These are phyloP conservation scores for Zygotorulaspora florentina DNA, from an alignment of 805 yeast species.

Conservation along the genomic window DNA sequence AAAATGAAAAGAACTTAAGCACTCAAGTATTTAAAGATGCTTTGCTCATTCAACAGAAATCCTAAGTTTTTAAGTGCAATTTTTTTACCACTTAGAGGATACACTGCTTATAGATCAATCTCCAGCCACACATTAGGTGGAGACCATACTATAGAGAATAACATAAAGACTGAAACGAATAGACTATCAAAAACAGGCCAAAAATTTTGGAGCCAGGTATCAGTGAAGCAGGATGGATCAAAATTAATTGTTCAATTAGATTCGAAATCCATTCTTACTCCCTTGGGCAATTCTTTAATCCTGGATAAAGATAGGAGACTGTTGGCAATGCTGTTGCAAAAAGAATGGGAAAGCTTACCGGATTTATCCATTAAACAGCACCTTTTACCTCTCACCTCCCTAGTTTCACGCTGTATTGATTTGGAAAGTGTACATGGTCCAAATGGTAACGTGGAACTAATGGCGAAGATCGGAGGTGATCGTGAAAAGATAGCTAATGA, in stretches of 20 bases:
- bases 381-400: slow-evolving; percentile 75
- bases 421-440: slow-evolving; percentile 42
- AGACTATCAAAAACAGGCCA: slow-evolving; percentile 62
- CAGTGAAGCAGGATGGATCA: slow-evolving; percentile 31
- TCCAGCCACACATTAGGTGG: slow-evolving; percentile 25
- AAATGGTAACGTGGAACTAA: slow-evolving; percentile 41
- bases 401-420: slow-evolving; percentile 85
- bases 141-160: slow-evolving; percentile 46
- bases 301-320: slow-evolving; percentile 56
- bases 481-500: slow-evolving; percentile 52
- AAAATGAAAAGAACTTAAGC: no score
- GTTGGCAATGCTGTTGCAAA: slow-evolving; percentile 70
- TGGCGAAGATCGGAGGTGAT: slow-evolving; percentile 58
- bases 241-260: slow-evolving; percentile 61
- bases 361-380: slow-evolving; percentile 67
- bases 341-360: slow-evolving; percentile 83
- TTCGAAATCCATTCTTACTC: slow-evolving; percentile 74
- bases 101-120: slow-evolving; percentile 4
- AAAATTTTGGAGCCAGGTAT: slow-evolving; percentile 79
- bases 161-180: slow-evolving; percentile 58
- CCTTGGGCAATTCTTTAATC: slow-evolving; percentile 65
- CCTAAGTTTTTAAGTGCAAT: background rate
- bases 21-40: background rate
- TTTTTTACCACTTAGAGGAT: slow-evolving; percentile 4
- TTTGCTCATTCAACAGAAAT: slow-evolving; percentile 1